These are phyloP conservation scores for Cucumis cinereus DNA, from an alignment of 306 rosid genomes.

Conservation along the genomic window DNA sequence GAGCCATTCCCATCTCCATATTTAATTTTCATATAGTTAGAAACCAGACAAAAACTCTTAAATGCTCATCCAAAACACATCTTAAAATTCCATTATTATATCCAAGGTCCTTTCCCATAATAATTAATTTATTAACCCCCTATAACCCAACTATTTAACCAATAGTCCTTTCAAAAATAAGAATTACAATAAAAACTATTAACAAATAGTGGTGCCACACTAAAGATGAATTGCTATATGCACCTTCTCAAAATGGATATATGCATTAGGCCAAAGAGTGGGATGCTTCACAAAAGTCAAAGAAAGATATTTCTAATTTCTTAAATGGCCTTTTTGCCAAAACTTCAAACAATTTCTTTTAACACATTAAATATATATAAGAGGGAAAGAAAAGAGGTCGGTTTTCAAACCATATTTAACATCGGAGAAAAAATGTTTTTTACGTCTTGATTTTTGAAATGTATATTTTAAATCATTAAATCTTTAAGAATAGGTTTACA, in stretches of 20 bases:
- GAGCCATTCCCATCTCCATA: not conserved
- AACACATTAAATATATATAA: not conserved
- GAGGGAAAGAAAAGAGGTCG: not conserved
- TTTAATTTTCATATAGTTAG: conserved; percentile 5
- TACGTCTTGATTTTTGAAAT: no score
- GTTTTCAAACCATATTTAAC: not conserved
- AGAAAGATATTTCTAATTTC: not conserved
- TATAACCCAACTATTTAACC: not conserved
- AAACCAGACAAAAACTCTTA: conserved; percentile 1
- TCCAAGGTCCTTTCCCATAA: not conserved
- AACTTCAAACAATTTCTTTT: not conserved
- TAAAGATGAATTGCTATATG: conserved; percentile 6
- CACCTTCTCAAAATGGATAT: conserved; percentile 4
- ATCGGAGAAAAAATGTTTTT: no score
- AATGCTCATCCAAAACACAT: not conserved
- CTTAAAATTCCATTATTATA: not conserved
- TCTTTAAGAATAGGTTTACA: no score
- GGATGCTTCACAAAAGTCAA: not conserved
- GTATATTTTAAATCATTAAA: no score
- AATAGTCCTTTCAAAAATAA: not conserved
- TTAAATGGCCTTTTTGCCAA: not conserved
- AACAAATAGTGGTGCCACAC: conserved; percentile 4
- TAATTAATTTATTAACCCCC: not conserved
- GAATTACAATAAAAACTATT: not conserved
- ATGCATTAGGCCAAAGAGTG: not conserved